Percentiles rank a stretch among this genome's conserved stretches.
Conservation (phyloP, 2,329 filamentous ascomycete genomes). For the Curvularia spicifera region DNA sequence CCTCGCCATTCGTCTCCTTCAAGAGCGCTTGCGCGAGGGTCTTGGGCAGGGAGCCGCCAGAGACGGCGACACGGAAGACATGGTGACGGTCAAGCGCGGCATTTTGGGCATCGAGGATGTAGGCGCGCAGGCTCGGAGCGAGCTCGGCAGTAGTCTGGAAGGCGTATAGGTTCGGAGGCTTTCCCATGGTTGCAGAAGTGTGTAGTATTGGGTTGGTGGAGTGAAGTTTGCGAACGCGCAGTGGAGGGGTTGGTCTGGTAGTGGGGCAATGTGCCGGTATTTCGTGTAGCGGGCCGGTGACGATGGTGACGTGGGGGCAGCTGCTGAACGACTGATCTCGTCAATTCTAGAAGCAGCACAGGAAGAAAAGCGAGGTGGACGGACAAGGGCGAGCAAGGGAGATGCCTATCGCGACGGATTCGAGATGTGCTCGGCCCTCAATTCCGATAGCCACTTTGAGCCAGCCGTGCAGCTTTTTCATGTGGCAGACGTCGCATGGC, state of each 20-base stretch:
- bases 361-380: neutral
- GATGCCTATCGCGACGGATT: conserved; percentile 9
- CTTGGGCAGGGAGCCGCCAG: conserved; percentile 89
- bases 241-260: conserved; percentile 23
- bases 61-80: conserved; percentile 89
- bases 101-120: conserved; percentile 82
- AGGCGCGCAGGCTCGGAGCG: conserved; percentile 77
- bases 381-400: conserved; percentile 3
- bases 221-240: conserved; percentile 17
- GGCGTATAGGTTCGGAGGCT: conserved; percentile 72
- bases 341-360: conserved; percentile 1
- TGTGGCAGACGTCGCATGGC: neutral
- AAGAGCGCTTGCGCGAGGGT: conserved; percentile 86
- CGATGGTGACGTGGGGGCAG: conserved; percentile 24
- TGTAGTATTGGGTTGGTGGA: conserved; percentile 13
- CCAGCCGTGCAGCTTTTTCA: conserved; percentile 17
- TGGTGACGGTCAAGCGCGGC: conserved; percentile 79
- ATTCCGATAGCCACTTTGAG: conserved; percentile 18
- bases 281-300: conserved; percentile 22
- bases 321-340: conserved; percentile 7
- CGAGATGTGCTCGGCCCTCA: conserved; percentile 13
- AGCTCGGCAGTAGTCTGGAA: conserved; percentile 75
- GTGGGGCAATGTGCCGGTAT: conserved; percentile 21
- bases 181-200: conserved; percentile 44
- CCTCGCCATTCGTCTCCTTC: conserved; percentile 59